Percentiles rank a stretch among this genome's conserved stretches.
These are phyloP conservation scores for Ammopiptanthus mongolicus DNA, from an alignment of 306 rosid species.

Conservation along the genomic window DNA sequence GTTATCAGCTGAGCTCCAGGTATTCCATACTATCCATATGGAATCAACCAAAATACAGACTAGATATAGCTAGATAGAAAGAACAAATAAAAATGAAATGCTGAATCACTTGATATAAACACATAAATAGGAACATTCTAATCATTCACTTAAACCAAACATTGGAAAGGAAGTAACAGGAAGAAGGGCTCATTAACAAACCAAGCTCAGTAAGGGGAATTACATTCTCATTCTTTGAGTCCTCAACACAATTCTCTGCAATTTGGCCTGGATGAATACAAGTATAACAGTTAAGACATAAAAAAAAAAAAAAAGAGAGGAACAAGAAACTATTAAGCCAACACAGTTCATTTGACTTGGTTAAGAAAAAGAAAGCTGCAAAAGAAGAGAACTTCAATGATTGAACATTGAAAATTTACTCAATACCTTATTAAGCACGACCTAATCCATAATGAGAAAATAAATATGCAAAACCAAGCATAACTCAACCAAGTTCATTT, in stretches of 20 bases:
- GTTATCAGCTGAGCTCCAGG: neutral
- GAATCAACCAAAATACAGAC: neutral
- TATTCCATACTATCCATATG: neutral
- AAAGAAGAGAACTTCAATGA: neutral
- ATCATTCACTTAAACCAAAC: neutral
- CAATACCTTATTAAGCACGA: neutral
- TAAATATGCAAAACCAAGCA: neutral
- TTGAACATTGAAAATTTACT: neutral
- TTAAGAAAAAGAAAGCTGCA: neutral
- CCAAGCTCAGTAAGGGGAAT: neutral
- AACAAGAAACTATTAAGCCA: neutral
- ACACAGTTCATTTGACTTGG: neutral
- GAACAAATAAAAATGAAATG: neutral
- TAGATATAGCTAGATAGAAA: neutral
- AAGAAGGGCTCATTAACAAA: neutral
- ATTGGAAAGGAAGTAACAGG: neutral
- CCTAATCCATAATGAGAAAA: neutral
- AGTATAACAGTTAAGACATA: neutral
- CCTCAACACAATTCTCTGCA: neutral
- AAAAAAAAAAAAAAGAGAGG: neutral
- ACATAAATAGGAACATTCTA: neutral
- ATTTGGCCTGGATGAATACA: neutral
- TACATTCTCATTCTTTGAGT: conserved; percentile 8
- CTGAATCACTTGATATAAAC: neutral
- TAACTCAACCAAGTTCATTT: too few relatives aligned